Evolutionary conservation across 2,329 filamentous ascomycete genomes (phyloP).

Genomic region (Fusarium keratoplasticum): DNA sequence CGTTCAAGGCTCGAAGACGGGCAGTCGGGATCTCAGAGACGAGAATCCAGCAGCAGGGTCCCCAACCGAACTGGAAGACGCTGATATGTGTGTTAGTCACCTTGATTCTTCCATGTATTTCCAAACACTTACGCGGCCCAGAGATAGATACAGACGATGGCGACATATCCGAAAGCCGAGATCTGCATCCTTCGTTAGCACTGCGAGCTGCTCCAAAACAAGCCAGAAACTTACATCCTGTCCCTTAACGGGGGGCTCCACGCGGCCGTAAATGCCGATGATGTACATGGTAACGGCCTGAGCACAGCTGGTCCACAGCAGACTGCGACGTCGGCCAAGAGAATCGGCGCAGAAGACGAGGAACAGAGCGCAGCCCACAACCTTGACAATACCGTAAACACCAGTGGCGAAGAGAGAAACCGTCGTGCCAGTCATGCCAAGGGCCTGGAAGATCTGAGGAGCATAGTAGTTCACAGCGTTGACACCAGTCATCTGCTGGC

Average conservation of each 20-base stretch:
- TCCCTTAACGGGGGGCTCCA: constrained; percentile 67
- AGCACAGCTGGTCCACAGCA: constrained; percentile 73
- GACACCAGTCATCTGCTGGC: constrained; percentile 78
- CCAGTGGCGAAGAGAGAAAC: constrained; percentile 78
- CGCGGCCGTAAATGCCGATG: constrained; percentile 77
- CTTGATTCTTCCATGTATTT: background rate
- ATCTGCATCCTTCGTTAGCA: constrained; percentile 50
- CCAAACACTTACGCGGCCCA: constrained; percentile 64
- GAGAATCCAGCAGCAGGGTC: constrained; percentile 79
- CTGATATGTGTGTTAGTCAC: constrained; percentile 40
- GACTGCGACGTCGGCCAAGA: constrained; percentile 70
- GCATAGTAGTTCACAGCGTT: constrained; percentile 72
- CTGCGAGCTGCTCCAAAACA: too few species aligned
- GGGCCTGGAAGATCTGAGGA: constrained; percentile 74
- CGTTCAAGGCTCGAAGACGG: constrained; percentile 73
- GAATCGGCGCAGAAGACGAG: constrained; percentile 76
- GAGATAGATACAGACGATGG: constrained; percentile 77
- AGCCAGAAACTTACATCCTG: constrained; percentile 51
- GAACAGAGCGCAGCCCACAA: constrained; percentile 71
- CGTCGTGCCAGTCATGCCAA: constrained; percentile 68
- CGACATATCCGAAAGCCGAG: constrained; percentile 75
- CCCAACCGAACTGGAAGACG: constrained; percentile 78
- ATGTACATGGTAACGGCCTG: constrained; percentile 75
- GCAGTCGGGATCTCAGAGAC: constrained; percentile 76
- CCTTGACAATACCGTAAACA: constrained; percentile 79